Conservation (phyloP, 768 basidiomycete genomes). For the Suillus occidentalis region DNA sequence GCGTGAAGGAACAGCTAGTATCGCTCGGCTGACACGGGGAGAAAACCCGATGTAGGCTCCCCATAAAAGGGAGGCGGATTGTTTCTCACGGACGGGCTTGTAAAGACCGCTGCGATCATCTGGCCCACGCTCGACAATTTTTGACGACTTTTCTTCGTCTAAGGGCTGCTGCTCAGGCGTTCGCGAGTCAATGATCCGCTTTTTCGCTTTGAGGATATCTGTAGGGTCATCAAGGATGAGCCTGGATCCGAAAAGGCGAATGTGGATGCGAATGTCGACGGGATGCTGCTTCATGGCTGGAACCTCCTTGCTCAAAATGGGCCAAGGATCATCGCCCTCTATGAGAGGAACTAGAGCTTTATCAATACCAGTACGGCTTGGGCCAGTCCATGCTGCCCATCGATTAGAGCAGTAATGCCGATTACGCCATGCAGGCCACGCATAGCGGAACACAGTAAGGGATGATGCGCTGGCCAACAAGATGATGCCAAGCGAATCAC, state of each 20-base stretch:
- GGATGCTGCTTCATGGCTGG: background rate
- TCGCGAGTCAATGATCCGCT: background rate
- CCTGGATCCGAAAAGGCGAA: background rate
- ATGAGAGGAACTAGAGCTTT: background rate
- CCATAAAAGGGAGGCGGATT: background rate
- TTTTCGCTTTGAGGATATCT: slow-evolving; percentile 1
- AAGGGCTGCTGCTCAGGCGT: background rate
- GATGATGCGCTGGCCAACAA: background rate
- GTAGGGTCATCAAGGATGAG: background rate
- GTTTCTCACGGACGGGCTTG: background rate
- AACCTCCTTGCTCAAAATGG: background rate
- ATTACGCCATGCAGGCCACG: slow-evolving; percentile 5
- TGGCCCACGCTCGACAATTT: background rate
- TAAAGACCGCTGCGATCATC: background rate
- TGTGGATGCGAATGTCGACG: background rate
- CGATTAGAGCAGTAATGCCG: slow-evolving; percentile 3
- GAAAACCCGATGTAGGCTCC: background rate
- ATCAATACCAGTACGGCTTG: background rate
- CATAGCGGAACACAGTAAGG: slow-evolving; percentile 3
- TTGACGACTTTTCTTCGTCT: background rate
- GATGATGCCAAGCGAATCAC: background rate
- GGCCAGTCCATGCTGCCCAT: background rate
- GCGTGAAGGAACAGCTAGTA: background rate
- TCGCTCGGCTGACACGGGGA: slow-evolving; percentile 1
- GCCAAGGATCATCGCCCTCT: background rate